phyloP scores from a whole-genome alignment of 352 stramenopile genomes.

The Pythium utonaiense region DNA sequence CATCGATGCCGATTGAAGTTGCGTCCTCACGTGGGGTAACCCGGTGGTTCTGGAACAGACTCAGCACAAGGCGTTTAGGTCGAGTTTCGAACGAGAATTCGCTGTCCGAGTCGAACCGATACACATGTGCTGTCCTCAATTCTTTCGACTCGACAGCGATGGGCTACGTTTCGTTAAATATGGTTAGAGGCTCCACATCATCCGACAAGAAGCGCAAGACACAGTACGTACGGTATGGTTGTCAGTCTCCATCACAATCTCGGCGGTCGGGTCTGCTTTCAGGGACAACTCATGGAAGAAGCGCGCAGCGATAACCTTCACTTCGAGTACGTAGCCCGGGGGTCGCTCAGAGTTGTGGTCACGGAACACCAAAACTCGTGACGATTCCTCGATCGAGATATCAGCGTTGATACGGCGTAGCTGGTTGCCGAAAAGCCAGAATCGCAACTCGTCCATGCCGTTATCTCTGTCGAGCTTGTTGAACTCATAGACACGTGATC shows the following conservation, averaged over 20 bases:
- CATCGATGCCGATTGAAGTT: constrained; percentile 55
- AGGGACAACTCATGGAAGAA: constrained; percentile 60
- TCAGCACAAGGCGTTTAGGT: constrained; percentile 66
- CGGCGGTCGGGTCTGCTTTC: constrained; percentile 51
- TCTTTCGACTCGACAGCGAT: constrained; percentile 58
- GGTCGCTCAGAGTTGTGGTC: constrained; percentile 51
- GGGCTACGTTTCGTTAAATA: constrained; percentile 3
- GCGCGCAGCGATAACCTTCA: constrained; percentile 78
- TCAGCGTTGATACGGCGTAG: constrained; percentile 63
- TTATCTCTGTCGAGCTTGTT: constrained; percentile 77
- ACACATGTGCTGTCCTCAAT: constrained; percentile 72
- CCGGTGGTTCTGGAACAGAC: constrained; percentile 58
- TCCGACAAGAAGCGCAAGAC: background rate
- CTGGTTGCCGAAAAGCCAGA: constrained; percentile 68
- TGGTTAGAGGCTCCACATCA: background rate
- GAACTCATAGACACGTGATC: constrained; percentile 81
- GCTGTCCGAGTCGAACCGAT: constrained; percentile 76
- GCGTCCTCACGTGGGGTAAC: constrained; percentile 23
- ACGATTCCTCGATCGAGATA: constrained; percentile 76
- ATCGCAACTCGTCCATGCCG: constrained; percentile 65
- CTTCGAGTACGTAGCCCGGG: constrained; percentile 74
- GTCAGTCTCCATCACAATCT: constrained; percentile 63
- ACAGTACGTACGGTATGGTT: constrained; percentile 40
- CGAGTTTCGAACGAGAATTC: constrained; percentile 66
- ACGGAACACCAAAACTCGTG: constrained; percentile 75